Conservation (phyloP, 2,329 filamentous ascomycete species). For the Leptoxyphium fumago region DNA sequence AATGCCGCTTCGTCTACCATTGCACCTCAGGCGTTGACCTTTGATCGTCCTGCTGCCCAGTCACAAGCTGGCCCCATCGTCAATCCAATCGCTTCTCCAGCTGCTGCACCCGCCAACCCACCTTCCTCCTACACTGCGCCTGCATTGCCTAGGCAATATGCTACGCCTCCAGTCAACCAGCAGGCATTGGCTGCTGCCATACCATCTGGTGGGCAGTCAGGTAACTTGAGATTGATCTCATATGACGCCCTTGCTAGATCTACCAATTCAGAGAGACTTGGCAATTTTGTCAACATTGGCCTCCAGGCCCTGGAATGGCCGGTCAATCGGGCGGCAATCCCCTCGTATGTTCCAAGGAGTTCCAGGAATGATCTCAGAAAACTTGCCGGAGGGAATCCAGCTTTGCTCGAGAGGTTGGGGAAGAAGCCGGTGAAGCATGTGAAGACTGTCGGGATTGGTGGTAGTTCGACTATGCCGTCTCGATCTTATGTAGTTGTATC, state of each 20-base stretch:
- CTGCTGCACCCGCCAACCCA: neutral
- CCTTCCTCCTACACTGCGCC: neutral
- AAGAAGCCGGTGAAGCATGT: slow-evolving; percentile 19
- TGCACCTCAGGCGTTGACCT: neutral
- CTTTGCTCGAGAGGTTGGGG: slow-evolving; percentile 23
- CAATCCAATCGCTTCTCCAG: neutral
- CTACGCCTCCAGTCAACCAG: slow-evolving; percentile 11
- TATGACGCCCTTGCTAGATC: slow-evolving; percentile 25
- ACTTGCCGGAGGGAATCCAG: slow-evolving; percentile 27
- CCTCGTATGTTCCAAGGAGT: slow-evolving; percentile 27
- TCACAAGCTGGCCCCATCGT: neutral
- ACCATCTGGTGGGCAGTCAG: slow-evolving; percentile 15
- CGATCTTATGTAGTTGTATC: neutral
- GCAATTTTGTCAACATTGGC: slow-evolving; percentile 30
- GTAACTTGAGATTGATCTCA: slow-evolving; percentile 28
- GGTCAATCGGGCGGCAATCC: slow-evolving; percentile 29
- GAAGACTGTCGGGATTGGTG: slow-evolving; percentile 1
- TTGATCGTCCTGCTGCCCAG: neutral
- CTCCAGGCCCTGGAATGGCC: slow-evolving; percentile 26
- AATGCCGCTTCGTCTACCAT: neutral
- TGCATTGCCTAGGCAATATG: neutral
- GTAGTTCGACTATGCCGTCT: neutral
- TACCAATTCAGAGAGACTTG: slow-evolving; percentile 29
- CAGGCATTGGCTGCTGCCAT: slow-evolving; percentile 13
- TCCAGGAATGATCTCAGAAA: slow-evolving; percentile 32